phyloP scores from a whole-genome alignment of 768 basidiomycete genomes.

The Hericium alpestre region DNA sequence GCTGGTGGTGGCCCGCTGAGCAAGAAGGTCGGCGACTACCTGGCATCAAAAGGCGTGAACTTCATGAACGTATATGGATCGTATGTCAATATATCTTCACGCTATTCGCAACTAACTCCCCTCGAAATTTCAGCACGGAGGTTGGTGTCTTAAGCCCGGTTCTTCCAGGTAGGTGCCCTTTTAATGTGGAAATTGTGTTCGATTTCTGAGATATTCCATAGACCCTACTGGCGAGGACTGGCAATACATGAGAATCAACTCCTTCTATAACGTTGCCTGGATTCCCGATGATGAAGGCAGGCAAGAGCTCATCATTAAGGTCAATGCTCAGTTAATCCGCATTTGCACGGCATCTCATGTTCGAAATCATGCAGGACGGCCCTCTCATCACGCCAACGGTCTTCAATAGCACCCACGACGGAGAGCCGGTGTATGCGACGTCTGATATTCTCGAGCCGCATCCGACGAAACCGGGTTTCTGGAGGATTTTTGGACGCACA shows the following conservation, averaged over 20 bases:
- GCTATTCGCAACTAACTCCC: background rate
- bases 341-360: background rate
- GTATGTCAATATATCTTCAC: background rate
- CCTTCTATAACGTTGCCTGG: slow-evolving; percentile 7
- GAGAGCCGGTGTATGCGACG: background rate
- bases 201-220: background rate
- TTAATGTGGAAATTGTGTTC: background rate
- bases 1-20: background rate
- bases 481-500: slow-evolving; percentile 16
- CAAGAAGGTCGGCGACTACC: background rate
- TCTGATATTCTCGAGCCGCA: background rate
- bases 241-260: slow-evolving; percentile 13
- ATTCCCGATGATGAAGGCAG: slow-evolving; percentile 12
- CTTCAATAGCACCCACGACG: background rate
- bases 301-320: slow-evolving; percentile 14
- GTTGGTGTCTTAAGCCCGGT: slow-evolving; percentile 13
- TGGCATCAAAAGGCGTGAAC: background rate
- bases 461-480: slow-evolving; percentile 19
- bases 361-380: background rate
- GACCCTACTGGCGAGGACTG: slow-evolving; percentile 11
- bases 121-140: slow-evolving; percentile 8
- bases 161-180: slow-evolving; percentile 10
- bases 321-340: background rate
- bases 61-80: background rate
- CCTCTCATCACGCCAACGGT: background rate